Evolutionary conservation across 202 grass and related monocot genomes (phyloP).

Genomic region (Schoenoplectus triqueter): DNA sequence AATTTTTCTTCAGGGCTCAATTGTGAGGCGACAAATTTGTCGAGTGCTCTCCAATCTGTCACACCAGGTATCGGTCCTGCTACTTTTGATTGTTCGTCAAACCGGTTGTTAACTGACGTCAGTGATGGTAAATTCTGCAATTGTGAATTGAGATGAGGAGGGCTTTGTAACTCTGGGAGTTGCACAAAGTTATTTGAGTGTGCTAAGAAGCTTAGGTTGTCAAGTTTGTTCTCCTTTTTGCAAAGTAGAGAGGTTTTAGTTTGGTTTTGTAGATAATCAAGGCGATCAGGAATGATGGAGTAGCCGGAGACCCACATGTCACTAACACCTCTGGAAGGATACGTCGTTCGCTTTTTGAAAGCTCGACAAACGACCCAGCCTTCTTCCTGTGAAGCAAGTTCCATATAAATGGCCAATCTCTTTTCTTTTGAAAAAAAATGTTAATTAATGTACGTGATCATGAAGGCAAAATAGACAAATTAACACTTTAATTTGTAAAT

Average conservation of each 20-base stretch:
- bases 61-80: neutral
- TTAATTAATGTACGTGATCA: neutral
- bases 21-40: constrained; percentile 93
- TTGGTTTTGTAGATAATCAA: constrained; percentile 53
- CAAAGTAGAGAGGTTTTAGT: constrained; percentile 50
- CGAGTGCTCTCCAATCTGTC: constrained; percentile 88
- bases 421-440: neutral
- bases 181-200: constrained; percentile 70
- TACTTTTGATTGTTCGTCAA: neutral
- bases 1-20: constrained; percentile 63
- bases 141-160: constrained; percentile 43
- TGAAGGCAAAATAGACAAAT: neutral
- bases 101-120: constrained; percentile 28
- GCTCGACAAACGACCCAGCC: constrained; percentile 97
- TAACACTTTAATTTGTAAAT: neutral
- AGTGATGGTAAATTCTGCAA: constrained; percentile 10
- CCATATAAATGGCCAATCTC: neutral
- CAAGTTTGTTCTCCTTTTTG: constrained; percentile 80
- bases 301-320: constrained; percentile 68
- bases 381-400: constrained; percentile 70
- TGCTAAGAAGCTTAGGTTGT: constrained; percentile 53
- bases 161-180: constrained; percentile 90
- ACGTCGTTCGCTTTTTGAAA: constrained; percentile 90
- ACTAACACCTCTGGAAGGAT: constrained; percentile 43
- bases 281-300: constrained; percentile 41